These are phyloP conservation scores for Blastocystis sp. DNA, from an alignment of 352 stramenopile species.

Conservation along the genomic window DNA sequence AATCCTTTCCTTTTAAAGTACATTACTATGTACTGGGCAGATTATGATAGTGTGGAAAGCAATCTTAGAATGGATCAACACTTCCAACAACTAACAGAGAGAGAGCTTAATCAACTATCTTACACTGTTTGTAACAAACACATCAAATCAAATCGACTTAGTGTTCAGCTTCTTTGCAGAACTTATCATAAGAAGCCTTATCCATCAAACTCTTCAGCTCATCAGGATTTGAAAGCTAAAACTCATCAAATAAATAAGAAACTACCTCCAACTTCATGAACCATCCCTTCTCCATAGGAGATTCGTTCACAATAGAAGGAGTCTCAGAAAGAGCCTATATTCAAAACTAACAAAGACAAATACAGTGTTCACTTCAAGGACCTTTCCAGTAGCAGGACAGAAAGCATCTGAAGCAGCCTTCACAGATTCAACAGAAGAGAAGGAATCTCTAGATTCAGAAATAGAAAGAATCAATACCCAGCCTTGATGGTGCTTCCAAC, in stretches of 20 bases:
- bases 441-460: constrained; percentile 78
- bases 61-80: not conserved
- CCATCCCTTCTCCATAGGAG: constrained; percentile 64
- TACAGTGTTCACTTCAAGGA: constrained; percentile 84
- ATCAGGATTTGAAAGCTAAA: constrained; percentile 60
- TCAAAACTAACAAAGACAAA: not conserved
- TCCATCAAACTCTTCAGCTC: constrained; percentile 63
- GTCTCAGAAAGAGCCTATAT: constrained; percentile 58
- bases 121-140: constrained; percentile 41
- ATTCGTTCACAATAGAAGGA: constrained; percentile 64
- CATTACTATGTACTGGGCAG: constrained; percentile 52
- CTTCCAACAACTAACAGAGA: constrained; percentile 10
- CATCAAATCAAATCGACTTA: constrained; percentile 28
- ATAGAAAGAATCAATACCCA: constrained; percentile 38
- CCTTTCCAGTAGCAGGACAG: constrained; percentile 80
- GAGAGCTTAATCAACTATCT: constrained; percentile 16
- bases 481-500: constrained; percentile 80
- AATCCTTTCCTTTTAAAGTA: constrained; percentile 45
- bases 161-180: constrained; percentile 63
- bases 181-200: constrained; percentile 64
- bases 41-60: constrained; percentile 56
- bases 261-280: constrained; percentile 64
- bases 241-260: not conserved
- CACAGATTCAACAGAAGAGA: constrained; percentile 92
- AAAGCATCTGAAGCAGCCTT: constrained; percentile 92